Evolutionary conservation across 1,284 basidiomycete genomes (phyloP), one percentile per base, ranked within the genome.

Genomic region (Gomphus bonarii): DNA sequence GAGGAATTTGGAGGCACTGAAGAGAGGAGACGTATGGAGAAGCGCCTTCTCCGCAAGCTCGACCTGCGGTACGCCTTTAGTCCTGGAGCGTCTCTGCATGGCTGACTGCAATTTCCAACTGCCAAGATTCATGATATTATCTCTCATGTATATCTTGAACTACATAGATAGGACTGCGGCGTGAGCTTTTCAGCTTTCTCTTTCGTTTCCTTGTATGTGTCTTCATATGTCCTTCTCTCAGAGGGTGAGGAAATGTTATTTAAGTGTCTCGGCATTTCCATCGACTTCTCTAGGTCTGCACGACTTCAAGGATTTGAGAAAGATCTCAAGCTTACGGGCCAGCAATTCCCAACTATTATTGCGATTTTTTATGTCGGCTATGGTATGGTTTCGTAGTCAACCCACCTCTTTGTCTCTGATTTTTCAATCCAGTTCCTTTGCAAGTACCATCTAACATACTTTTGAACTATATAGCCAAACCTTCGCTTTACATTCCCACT

Each of bases 361-460:
- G 82, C 81, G 20, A 81, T 90, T 60, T 77, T 91, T 40, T 91
- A 87, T 63, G 78, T 88, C 52, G 88, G 85, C 22, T 91, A 91
- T 64, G 67, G 87, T 57, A 87, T 88, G 81, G 87, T 91, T 78
- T 85, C 54, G 85, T 84, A 16, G 86, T 83, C 81, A 85, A 65
- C 65, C 79, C 69, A 9, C 48, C 51, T 8, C 50, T 31, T 50
- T 50, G 20, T 43, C 54, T 38, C 50, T 54, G 22, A 36, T 50
- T 35, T 36, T 6, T 25, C 14, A 8, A 12, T 14, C 16, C 22
- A 18, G 52, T 54, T 14, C 52, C 57, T 11, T 46, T 63, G n/a
- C 10, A 61, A 28, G 52, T 54, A 22, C 59, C n/a, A 38, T 47
- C 36, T 3, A 88, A 88, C 66, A 85, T 85, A 76, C 80, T 86